Base-by-base conservation (phyloP, 345 rosid species). In the Clarkia xantiana region DNA sequence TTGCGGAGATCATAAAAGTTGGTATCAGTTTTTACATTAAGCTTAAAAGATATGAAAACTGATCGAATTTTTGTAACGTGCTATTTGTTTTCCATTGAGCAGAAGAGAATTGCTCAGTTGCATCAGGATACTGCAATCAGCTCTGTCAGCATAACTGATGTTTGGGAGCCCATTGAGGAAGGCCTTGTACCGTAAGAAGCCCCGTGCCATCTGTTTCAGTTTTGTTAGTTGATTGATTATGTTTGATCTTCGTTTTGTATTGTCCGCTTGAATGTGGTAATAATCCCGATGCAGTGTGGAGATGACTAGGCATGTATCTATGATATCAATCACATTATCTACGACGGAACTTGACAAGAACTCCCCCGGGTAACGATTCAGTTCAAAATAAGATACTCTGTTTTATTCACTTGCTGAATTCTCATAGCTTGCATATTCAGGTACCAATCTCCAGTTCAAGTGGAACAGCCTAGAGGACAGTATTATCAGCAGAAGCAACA, bases 81-180 rank as follows among this genome's bases (percentile, higher is more conserved):
- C 19, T 18, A 13, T 14, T 29, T 16, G 17, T 46, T 18, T 38
- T 11, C 18, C 34, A 2, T 54, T 16, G 50, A 73, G 55, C 85
- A 86, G 98, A 78, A 79, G 64, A 70, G 80, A 59, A 59, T 81
- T 42, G 82, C 85, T 17, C 76, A 66, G 34, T 73, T 91, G 80
- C 79, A 82, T 78, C 98, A 91, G 72, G 90, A 86, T 58, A 72
- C 89, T 62, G 70, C 78, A 42, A 84, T 86, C 69, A 75, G 86
- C 72, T 91, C 98, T 41, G 75, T 78, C 54, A 84, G 98, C 70
- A 80, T 86, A 57, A 91, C 85, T 55, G 96, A 86, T 73, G 81
- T 78, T 15, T 86, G 93, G 93, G 98, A 91, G 71, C 98, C 96
- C 59, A 76, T 66, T 8, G 96, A 91, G 65, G 98, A 91, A 68